These are phyloP conservation scores for Aschersonia sp. DNA, from an alignment of 2,329 filamentous ascomycete genomes.

Conservation along the genomic window DNA sequence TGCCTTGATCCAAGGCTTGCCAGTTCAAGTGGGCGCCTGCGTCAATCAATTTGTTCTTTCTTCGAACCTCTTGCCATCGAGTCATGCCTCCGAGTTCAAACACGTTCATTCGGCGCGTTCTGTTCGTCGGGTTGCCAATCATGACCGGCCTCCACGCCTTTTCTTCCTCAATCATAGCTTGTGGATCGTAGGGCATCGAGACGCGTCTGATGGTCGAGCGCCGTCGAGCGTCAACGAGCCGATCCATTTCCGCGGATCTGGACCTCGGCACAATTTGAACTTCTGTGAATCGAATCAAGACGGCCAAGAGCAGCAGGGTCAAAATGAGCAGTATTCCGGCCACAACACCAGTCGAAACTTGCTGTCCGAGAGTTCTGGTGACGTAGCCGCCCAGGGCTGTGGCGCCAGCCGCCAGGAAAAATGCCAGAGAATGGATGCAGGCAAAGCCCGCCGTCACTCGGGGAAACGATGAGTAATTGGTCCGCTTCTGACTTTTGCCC, in stretches of 20 bases:
- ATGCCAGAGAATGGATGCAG: slow-evolving; percentile 53
- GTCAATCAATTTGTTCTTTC: slow-evolving; percentile 43
- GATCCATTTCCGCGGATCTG: slow-evolving; percentile 38
- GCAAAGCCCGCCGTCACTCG: slow-evolving; percentile 59
- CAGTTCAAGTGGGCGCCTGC: slow-evolving; percentile 21
- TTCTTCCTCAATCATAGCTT: slow-evolving; percentile 31
- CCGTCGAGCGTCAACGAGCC: slow-evolving; percentile 32
- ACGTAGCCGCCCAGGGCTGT: slow-evolving; percentile 55
- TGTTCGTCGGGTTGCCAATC: slow-evolving; percentile 56
- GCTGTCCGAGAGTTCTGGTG: slow-evolving; percentile 51
- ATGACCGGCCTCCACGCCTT: slow-evolving; percentile 55
- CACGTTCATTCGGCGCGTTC: slow-evolving; percentile 54
- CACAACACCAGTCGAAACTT: slow-evolving; percentile 52
- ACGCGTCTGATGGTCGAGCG: slow-evolving; percentile 30
- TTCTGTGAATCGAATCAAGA: slow-evolving; percentile 49
- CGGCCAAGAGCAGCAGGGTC: slow-evolving; percentile 45
- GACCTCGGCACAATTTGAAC: slow-evolving; percentile 56
- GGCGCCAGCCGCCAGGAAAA: slow-evolving; percentile 52
- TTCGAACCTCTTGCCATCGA: slow-evolving; percentile 59
- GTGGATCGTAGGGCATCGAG: slow-evolving; percentile 22
- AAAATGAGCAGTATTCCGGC: slow-evolving; percentile 51
- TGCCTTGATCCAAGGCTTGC: slow-evolving; percentile 18
- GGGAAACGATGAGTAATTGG: slow-evolving; percentile 64
- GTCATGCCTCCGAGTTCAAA: slow-evolving; percentile 55
- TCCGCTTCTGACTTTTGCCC: slow-evolving; percentile 28